These are phyloP conservation scores for Balansia obtecta DNA, from an alignment of 2,329 filamentous ascomycete genomes.

Conservation along the genomic window DNA sequence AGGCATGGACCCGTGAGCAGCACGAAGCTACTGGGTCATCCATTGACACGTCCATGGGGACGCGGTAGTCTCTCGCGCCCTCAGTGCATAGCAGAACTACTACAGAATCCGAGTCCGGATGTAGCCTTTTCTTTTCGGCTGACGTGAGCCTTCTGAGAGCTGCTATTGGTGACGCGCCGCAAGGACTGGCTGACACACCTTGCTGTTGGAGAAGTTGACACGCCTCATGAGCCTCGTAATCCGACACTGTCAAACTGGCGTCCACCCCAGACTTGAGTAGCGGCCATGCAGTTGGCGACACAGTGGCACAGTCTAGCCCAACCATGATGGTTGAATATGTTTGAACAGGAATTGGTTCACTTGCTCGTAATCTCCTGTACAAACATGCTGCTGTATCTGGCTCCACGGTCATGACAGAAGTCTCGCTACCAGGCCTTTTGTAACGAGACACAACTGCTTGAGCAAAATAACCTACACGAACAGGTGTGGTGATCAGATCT, in stretches of 20 bases:
- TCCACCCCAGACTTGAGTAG: slow-evolving; percentile 45
- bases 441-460: slow-evolving; percentile 56
- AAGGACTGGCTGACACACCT: slow-evolving; percentile 44
- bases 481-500: slow-evolving; percentile 47
- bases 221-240: slow-evolving; percentile 48
- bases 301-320: slow-evolving; percentile 60
- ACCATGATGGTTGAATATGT: slow-evolving; percentile 59
- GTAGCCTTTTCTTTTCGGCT: slow-evolving; percentile 21
- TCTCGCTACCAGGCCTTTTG: slow-evolving; percentile 29
- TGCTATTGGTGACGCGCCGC: slow-evolving; percentile 45
- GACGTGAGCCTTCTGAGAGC: slow-evolving; percentile 38
- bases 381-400: slow-evolving; percentile 52
- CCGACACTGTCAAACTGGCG: slow-evolving; percentile 46
- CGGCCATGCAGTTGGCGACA: slow-evolving; percentile 54
- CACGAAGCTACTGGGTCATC: slow-evolving; percentile 27
- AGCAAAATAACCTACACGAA: slow-evolving; percentile 61
- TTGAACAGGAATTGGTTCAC: slow-evolving; percentile 32
- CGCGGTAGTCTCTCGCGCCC: slow-evolving; percentile 39
- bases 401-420: slow-evolving; percentile 53
- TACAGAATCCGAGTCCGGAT: slow-evolving; percentile 34
- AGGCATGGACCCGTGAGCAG: slow-evolving; percentile 30
- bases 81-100: slow-evolving; percentile 54
- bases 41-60: slow-evolving; percentile 27
- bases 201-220: slow-evolving; percentile 36
- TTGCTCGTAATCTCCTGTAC: slow-evolving; percentile 36